Base-by-base conservation (phyloP, 805 yeast species). In the Spathaspora gorwiae region DNA sequence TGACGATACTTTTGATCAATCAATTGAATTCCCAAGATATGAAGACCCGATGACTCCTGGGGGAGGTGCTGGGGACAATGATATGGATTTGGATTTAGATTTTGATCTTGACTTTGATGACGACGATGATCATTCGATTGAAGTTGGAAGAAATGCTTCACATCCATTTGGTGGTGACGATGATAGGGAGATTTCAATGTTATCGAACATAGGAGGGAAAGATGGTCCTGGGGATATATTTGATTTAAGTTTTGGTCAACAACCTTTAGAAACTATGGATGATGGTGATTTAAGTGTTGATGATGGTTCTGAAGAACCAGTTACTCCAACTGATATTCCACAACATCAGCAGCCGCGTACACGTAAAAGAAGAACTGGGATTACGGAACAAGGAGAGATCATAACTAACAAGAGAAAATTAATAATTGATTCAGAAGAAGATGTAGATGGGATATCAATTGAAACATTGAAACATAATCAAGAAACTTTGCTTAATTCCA, bases 21-120 rank as follows among this genome's bases (percentile, higher is more conserved):
- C 90, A 0, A 73, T 87, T 37, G 95, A 87, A 59, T 54, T 81
- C 37, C 87, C 84, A 8, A 77, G 94, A 61, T 42, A 50, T 14
- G 70, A 41, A 30, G 51, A 47, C 24, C 27, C 34, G 29, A 35
- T 29, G 9, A 33, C 43, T 7, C 39, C 39, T 9, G 47, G 39
- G 8, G 29, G 27, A n/a, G 29, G 33, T 15, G 40, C 55, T 32
- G 58, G 59, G 36, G 61, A 55, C 35, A 64, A 54, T 9, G 68
- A 66, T 43, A 64, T 70, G 30, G 84, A 78, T 45, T 64, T 80
- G 45, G 83, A 77, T 26, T 67, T 83, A 38, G 83, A 81, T 53
- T 66, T 82, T 35, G 72, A 71, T 39, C 57, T 60, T 38, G 55
- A 48, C 30, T 66, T 62, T 13, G 61, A 59, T 19, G 24, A 19